Evolutionary conservation across 306 rosid genomes (phyloP), one percentile per base, ranked within the genome.

Genomic region (Vachellia collinsii): DNA sequence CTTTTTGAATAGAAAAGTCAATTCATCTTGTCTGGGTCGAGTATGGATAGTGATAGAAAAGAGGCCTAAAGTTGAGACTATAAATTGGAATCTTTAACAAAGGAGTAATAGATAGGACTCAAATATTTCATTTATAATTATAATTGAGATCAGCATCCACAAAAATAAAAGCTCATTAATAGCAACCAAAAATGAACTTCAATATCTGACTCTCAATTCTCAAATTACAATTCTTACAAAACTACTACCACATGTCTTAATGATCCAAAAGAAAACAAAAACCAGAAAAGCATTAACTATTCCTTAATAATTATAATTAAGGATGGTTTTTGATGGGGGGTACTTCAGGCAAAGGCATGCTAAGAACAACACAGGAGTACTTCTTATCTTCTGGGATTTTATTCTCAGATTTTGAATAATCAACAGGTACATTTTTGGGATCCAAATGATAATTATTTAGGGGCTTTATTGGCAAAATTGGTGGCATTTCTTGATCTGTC

Each of bases 381-480:
- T 20, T 51, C 11, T 13, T 13, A 12, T 51, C 37, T 62, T 83
- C 85, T 72, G 51, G 56, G 41, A 37, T 56, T 23, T 85, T 2
- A 29, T 29, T 56, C 54, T 11, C 79, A 19, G 34, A 47, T 71
- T 79, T 75, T 72, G 56, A 59, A 70, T 79, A 50, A 36, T 46
- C 14, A 10, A 10, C 50, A 11, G 13, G 10, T 43, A 43, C 11
- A 46, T 11, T 46, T 46, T 2, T 11, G 8, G 46, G 46, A 46
- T 46, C 14, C 11, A 46, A 2, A 51, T 51, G 20, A 11, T 1
- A 38, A 59, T 38, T 77, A 22, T 64, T 13, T 25, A 83, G 51
- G 74, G 63, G 87, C 77, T 94, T 94, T 43, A 90, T 20, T 0
- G 79, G 90, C 77, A 90, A 85, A 3, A 11, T 23, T 8, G 94